A percentile compares a stretch with the other conserved stretches of the same genome.
phyloP scores from a whole-genome alignment of 2,329 filamentous ascomycete genomes.

The Endoconidiophora polonica region DNA sequence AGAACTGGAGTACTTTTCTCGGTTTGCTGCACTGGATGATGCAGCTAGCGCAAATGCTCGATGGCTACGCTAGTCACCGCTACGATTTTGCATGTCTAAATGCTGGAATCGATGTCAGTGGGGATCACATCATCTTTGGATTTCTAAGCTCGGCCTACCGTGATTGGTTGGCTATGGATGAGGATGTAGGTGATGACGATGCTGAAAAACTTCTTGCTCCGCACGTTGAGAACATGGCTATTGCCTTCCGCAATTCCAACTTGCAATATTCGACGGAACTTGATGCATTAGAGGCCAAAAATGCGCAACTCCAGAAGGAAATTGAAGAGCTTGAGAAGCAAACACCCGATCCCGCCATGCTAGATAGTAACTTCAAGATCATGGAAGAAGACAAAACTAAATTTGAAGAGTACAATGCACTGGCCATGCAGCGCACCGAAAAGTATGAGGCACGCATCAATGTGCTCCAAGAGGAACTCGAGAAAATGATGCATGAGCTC shows the following conservation, averaged over 20 bases:
- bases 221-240: slow-evolving; percentile 75
- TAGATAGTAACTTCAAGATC: slow-evolving; percentile 83
- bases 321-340: slow-evolving; percentile 81
- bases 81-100: slow-evolving; percentile 88
- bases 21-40: slow-evolving; percentile 98
- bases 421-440: slow-evolving; percentile 68
- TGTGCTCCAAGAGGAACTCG: slow-evolving; percentile 72
- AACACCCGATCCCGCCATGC: slow-evolving; percentile 62
- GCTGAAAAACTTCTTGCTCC: slow-evolving; percentile 63
- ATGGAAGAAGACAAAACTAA: slow-evolving; percentile 89
- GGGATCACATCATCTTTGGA: slow-evolving; percentile 85
- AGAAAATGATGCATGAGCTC: slow-evolving; percentile 59
- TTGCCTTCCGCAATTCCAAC: slow-evolving; percentile 72
- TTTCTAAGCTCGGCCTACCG: slow-evolving; percentile 82
- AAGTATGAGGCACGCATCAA: slow-evolving; percentile 72
- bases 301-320: slow-evolving; percentile 62
- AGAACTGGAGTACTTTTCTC: slow-evolving; percentile 93
- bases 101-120: slow-evolving; percentile 69
- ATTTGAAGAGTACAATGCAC: slow-evolving; percentile 85
- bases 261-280: slow-evolving; percentile 72
- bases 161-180: slow-evolving; percentile 86
- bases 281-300: slow-evolving; percentile 71
- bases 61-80: slow-evolving; percentile 57
- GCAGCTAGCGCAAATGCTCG: slow-evolving; percentile 89
- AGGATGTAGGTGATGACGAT: slow-evolving; percentile 74